Evolutionary conservation across 306 rosid genomes (phyloP), one percentile per base, ranked within the genome.

Genomic region (Prunus padus): DNA sequence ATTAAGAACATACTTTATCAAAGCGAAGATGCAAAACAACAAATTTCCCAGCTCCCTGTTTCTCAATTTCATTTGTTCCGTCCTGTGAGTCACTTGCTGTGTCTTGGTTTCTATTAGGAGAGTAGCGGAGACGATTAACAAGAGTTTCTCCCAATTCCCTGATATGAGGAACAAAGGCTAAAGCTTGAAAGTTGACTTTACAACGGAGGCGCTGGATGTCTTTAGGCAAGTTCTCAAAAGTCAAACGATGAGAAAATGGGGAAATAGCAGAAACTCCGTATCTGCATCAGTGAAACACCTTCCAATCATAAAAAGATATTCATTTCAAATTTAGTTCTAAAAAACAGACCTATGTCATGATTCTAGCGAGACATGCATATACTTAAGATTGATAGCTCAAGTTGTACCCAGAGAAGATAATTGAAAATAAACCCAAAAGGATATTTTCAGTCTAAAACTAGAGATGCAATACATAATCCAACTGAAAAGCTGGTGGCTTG

Each of bases 201-300:
- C 96, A 89, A 22, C 97, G 97, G 11, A 95, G 85, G 45, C 79
- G 91, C 87, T 95, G 97, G 62, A 92, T 89, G 77, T 87, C 90
- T 83, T 73, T 67, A 40, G 99, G 92, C 85, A 95, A 83, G 86
- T 85, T 79, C 66, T 92, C 92, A 78, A 90, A 95, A 75, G 89
- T 77, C 84, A 95, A 82, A 15, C 99, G 99, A 79, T 95, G 99
- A 76, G 99, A 90, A 87, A 95, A 95, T 31, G 99, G 99, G 69
- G 99, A 78, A 77, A 95, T 82, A 59, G 97, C 99, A 84, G 92
- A 97, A 77, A 95, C 66, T 62, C 96, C 93, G 77, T 89, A 84
- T 69, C 97, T 92, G 91, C 45, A 66, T 45, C 60, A 66, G 67
- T 71, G 47, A 60, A 71, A 44, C 26, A 42, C 64, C 65, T 40